Conservation (phyloP, 2,329 filamentous ascomycete species). For the Trichophyton equinum region DNA sequence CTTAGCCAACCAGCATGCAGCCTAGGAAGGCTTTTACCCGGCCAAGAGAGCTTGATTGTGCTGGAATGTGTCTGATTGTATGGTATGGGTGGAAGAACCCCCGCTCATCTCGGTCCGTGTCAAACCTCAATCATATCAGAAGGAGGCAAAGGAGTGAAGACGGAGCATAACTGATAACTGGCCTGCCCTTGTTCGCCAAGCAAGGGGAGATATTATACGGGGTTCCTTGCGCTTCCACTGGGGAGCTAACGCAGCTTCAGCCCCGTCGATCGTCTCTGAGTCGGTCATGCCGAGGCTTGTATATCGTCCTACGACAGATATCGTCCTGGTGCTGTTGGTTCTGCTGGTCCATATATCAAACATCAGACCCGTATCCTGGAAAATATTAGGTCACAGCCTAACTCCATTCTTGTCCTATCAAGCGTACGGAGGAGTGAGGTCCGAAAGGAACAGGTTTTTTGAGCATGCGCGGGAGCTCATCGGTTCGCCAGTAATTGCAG, state of each 20-base stretch:
- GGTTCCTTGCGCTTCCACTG: background rate
- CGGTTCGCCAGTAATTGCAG: background rate
- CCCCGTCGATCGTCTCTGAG: conserved; percentile 1
- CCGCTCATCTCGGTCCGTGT: conserved; percentile 4
- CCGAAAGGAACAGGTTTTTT: no score
- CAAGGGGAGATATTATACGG: conserved; percentile 4
- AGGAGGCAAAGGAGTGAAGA: background rate
- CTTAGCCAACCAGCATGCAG: background rate
- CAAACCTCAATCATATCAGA: background rate
- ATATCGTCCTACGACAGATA: background rate
- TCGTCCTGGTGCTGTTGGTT: no score
- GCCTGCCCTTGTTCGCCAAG: background rate
- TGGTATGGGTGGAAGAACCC: background rate
- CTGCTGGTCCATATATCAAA: background rate
- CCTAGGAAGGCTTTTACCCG: background rate
- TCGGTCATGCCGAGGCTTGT: conserved; percentile 1
- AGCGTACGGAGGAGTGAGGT: no score
- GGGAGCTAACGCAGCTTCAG: background rate
- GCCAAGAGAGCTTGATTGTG: background rate
- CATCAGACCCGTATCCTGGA: background rate
- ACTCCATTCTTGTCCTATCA: background rate
- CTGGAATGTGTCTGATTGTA: background rate
- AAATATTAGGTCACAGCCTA: background rate
- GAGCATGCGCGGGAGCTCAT: background rate
- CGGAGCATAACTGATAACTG: background rate